Evolutionary conservation across 2,329 filamentous ascomycete genomes (phyloP), one percentile per base, ranked within the genome.

Genomic region (Aureobasidium uvarum): DNA sequence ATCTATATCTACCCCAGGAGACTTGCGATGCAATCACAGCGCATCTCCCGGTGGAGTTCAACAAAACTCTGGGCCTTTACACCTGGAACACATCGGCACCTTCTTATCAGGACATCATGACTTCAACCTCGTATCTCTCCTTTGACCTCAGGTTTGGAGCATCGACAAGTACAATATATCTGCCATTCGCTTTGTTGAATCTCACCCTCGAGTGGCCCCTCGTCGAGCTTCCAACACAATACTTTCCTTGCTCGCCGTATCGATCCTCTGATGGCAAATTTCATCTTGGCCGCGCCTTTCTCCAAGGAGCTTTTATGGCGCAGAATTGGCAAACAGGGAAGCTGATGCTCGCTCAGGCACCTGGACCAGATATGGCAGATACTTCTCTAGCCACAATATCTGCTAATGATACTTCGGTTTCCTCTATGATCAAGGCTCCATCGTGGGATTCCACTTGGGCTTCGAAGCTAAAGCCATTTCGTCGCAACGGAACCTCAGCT

Each of bases 401-500:
- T 23, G 18, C 28, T 13, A 60, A 52, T 1, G 66, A 68, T 31
- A 66, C 54, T 5, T 64, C 50, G 11, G 43, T 70, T 1, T 46
- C 25, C 1, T 50, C 64, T 1, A 65, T 67, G 20, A 38, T 56
- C 13, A 70, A 64, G 16, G 58, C 46, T 6, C 60, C 60, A 13
- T 16, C 46, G 14, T 64, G 60, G 60, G 23, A 54, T 18, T 18
- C 23, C 1, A 64, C 60, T 38, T 64, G 60, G 60, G 7, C 36
- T 16, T 45, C 46, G 6, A 46, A 46, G 28, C 20, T 48, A 2
- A 48, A 46, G 13, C 28, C 56, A 11, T 36, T 48, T 6, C 16
- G 48, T 10, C 28, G 43, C 2, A 18, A 25, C 2, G 39, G 8
- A 8, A 10, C 16, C 14, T 28, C 39, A 45, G n/a, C 25, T 39